These are phyloP conservation scores for Aspergillus cavernicola DNA, from an alignment of 495 filamentous ascomycete species.

Conservation along the genomic window DNA sequence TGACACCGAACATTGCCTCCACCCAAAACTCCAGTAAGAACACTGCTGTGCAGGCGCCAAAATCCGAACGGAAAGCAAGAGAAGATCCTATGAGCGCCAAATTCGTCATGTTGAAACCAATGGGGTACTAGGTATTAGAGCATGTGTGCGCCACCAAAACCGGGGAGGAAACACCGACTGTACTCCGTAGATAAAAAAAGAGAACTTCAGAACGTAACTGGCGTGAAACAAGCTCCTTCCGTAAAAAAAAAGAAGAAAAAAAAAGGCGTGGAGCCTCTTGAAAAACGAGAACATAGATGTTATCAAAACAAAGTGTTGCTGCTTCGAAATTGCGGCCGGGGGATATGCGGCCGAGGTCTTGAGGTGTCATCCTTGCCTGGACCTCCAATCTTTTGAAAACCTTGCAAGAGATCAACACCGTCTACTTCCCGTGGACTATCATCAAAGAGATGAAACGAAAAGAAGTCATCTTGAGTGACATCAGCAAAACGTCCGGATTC, in stretches of 20 bases:
- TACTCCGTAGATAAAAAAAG: not conserved
- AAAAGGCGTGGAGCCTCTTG: not conserved
- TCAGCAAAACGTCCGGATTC: constrained; percentile 56
- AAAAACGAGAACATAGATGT: not conserved
- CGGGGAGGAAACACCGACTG: constrained; percentile 4
- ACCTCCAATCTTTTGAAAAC: constrained; percentile 84
- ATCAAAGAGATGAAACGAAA: constrained; percentile 55
- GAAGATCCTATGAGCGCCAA: constrained; percentile 12
- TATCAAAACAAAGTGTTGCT: constrained; percentile 43
- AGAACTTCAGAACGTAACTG: not conserved
- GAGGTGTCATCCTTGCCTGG: constrained; percentile 30
- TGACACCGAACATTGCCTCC: constrained; percentile 20
- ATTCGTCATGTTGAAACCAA: not conserved
- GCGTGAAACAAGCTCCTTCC: not conserved
- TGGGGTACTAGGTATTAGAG: constrained; percentile 5
- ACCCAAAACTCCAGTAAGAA: constrained; percentile 36
- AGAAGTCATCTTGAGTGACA: constrained; percentile 57
- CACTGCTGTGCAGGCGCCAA: constrained; percentile 11
- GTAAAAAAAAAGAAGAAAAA: not conserved
- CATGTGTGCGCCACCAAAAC: constrained; percentile 3
- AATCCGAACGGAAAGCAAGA: constrained; percentile 16
- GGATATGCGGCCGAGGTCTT: constrained; percentile 25
- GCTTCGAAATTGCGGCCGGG: constrained; percentile 38
- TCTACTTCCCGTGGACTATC: constrained; percentile 60
- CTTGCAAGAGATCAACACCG: constrained; percentile 80